Conservation (phyloP, 2,329 filamentous ascomycete genomes). For the Chaetomium strumarium region DNA sequence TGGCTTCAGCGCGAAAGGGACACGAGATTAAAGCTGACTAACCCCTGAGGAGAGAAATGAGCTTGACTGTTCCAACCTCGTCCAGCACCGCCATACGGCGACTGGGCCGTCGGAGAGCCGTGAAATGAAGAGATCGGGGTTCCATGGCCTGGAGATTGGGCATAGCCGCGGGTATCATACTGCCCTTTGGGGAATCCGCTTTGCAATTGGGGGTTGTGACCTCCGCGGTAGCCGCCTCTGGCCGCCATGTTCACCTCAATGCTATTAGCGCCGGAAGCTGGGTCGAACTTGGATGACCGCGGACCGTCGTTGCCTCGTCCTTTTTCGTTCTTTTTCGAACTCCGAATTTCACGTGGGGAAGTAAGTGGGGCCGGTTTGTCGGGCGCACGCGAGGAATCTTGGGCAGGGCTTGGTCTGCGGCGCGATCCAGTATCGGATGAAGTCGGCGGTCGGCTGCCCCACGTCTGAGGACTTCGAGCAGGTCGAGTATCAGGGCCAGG, state of each 20-base stretch:
- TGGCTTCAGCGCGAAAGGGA: neutral
- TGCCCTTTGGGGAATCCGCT: slow-evolving; percentile 34
- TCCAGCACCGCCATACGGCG: slow-evolving; percentile 37
- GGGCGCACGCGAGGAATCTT: slow-evolving; percentile 9
- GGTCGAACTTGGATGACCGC: slow-evolving; percentile 33
- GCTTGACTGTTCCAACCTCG: slow-evolving; percentile 35
- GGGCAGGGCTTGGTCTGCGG: slow-evolving; percentile 18
- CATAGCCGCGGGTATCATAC: slow-evolving; percentile 35
- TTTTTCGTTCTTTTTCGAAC: slow-evolving; percentile 27
- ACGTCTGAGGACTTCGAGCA: slow-evolving; percentile 19
- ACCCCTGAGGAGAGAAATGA: slow-evolving; percentile 39
- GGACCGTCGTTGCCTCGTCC: slow-evolving; percentile 36
- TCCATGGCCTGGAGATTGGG: slow-evolving; percentile 37
- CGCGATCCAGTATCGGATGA: slow-evolving; percentile 23
- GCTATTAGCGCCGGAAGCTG: slow-evolving; percentile 43
- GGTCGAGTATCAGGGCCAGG: slow-evolving; percentile 15
- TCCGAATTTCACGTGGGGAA: slow-evolving; percentile 15
- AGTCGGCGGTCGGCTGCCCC: slow-evolving; percentile 21
- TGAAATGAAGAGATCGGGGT: slow-evolving; percentile 40
- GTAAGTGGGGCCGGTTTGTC: slow-evolving; percentile 10
- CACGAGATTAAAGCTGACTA: slow-evolving; percentile 19
- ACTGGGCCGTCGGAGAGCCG: slow-evolving; percentile 39
- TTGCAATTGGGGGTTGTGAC: slow-evolving; percentile 32
- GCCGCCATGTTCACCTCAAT: slow-evolving; percentile 46
- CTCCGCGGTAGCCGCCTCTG: slow-evolving; percentile 38